Evolutionary conservation across 306 rosid species (phyloP).

Genomic region (Phaseolus lunatus): DNA sequence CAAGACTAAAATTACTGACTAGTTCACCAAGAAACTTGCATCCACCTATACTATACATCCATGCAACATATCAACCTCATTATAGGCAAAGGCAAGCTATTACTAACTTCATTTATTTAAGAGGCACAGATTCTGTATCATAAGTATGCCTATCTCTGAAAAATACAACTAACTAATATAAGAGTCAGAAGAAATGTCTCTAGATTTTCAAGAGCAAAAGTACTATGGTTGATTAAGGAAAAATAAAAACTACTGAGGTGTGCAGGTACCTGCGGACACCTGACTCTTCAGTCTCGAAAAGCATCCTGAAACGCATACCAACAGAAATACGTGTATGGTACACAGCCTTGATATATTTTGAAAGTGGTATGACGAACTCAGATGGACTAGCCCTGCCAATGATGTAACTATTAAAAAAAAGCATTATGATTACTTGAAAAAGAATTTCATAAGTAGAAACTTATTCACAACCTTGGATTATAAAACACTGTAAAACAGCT

Average conservation of each 20-base stretch:
- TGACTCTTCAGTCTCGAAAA: slow-evolving; percentile 95
- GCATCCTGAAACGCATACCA: slow-evolving; percentile 98
- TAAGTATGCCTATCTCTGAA: slow-evolving; percentile 14
- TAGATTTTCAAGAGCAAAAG: slow-evolving; percentile 2
- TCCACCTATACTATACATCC: background rate
- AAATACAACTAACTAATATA: slow-evolving; percentile 4
- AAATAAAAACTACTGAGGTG: slow-evolving; percentile 12
- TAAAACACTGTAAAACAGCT: slow-evolving; percentile 90
- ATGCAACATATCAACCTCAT: slow-evolving; percentile 11
- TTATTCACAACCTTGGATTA: slow-evolving; percentile 77
- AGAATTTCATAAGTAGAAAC: slow-evolving; percentile 26
- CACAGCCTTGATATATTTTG: slow-evolving; percentile 88
- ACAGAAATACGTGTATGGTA: slow-evolving; percentile 94
- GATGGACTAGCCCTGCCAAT: slow-evolving; percentile 94
- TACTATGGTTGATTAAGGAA: background rate
- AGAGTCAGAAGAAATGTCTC: background rate
- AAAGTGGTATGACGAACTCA: slow-evolving; percentile 87
- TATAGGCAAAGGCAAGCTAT: slow-evolving; percentile 5
- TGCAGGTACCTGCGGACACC: slow-evolving; percentile 95
- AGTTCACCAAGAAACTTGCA: slow-evolving; percentile 18
- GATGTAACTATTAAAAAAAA: slow-evolving; percentile 45
- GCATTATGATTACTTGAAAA: slow-evolving; percentile 26
- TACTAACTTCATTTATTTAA: slow-evolving; percentile 6
- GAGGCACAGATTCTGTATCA: background rate
- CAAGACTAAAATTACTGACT: background rate